Evolutionary conservation across 2,329 filamentous ascomycete species (phyloP).

Genomic region (Aspergillus japonicus): DNA sequence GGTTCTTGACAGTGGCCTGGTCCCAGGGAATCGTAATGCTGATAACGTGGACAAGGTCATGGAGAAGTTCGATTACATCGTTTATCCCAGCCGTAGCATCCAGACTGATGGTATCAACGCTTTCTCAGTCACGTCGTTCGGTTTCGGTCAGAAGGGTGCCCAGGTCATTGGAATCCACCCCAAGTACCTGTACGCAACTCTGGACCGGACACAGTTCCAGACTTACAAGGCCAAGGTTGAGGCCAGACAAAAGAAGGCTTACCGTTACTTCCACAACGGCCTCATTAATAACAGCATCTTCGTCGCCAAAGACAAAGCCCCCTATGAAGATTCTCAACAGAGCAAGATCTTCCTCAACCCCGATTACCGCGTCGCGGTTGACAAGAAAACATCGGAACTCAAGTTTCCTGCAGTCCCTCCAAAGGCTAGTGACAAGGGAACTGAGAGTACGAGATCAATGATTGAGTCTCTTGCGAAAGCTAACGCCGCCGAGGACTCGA

Average conservation of each 20-base stretch:
- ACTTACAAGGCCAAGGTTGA: conserved; percentile 86
- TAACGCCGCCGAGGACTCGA: conserved; percentile 62
- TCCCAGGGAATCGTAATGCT: conserved; percentile 95
- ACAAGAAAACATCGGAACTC: conserved; percentile 83
- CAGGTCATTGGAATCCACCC: conserved; percentile 97
- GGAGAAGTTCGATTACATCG: conserved; percentile 97
- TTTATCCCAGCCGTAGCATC: conserved; percentile 91
- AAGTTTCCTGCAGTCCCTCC: conserved; percentile 70
- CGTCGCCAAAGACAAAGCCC: conserved; percentile 87
- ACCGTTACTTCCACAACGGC: conserved; percentile 97
- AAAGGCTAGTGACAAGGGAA: conserved; percentile 57
- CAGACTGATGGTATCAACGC: conserved; percentile 98
- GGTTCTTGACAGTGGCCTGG: conserved; percentile 87
- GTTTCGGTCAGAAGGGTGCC: conserved; percentile 98
- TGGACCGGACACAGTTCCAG: conserved; percentile 79
- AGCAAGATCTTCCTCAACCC: conserved; percentile 90
- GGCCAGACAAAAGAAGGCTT: conserved; percentile 95
- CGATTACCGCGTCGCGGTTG: conserved; percentile 75
- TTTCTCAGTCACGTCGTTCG: conserved; percentile 97
- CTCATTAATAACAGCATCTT: conserved; percentile 98
- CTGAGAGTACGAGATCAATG: conserved; percentile 68
- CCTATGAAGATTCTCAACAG: conserved; percentile 86
- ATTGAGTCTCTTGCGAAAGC: conserved; percentile 74
- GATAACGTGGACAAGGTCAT: conserved; percentile 96
- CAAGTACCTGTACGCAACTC: conserved; percentile 91